Base-by-base conservation (phyloP, 2,329 filamentous ascomycete species). In the Metarhizium guizhouense region DNA sequence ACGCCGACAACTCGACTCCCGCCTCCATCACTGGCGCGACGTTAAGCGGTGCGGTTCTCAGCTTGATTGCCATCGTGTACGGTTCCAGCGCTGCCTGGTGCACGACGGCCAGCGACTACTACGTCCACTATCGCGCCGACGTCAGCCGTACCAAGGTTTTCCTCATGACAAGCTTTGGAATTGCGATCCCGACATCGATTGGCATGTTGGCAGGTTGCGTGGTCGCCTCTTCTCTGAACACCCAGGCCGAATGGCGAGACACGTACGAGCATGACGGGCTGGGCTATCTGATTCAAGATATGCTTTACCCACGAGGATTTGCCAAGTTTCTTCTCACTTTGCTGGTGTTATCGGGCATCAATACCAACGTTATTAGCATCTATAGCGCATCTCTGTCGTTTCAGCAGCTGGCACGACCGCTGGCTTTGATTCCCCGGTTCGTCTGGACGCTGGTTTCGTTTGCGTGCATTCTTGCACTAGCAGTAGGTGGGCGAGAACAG, bases 61-160 rank as follows among this genome's bases (percentile, higher is more conserved):
- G 64, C 49, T 63, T 78, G 7, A 65, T 78, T 52, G 71, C 74
- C 32, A 68, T 76, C 50, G 65, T 77, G 52, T 79, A 78, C 63
- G 76, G 76, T 36, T 74, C 70, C 4, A 76, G 73, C n/a, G 73
- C 75, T 5, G 76, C 74, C 13, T 79, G 76, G 76, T 70, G 68
- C 53, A 72, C 71, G n/a, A 74, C 78, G 25, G 60, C 61, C 36
- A 62, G 62, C 47, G 61, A 64, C 53, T 62, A 62, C 47, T 62
- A 62, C 11, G 61, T 57, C 18, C 75, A 78, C 56, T 78, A 78
- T 56, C 74, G 74, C 0, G 71, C 73, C 56, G 65, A 76, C 56
- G 74, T 74, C 10, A 73, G 72, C 54, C 70, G 70, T 52, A 63
- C 71, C 60, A 76, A 76, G 62, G 72, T 78, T 40, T 80, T 78